These are phyloP conservation scores for Zygosaccharomyces pseudobailii DNA, from an alignment of 1,139 yeast species.

Conservation along the genomic window DNA sequence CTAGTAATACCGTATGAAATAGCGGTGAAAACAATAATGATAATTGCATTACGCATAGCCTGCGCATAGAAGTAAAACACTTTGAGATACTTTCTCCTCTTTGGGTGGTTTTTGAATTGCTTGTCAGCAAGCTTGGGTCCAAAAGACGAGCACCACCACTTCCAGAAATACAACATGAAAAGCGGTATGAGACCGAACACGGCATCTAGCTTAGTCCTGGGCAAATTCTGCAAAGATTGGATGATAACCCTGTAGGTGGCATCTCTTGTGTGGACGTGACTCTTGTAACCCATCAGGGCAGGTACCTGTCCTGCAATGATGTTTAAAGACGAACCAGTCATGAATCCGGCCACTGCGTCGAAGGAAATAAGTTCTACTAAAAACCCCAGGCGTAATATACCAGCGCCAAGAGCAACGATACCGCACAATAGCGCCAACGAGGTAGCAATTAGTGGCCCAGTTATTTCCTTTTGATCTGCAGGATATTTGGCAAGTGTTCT, in stretches of 20 bases:
- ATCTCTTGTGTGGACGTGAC: constrained; percentile 63
- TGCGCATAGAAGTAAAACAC: constrained; percentile 52
- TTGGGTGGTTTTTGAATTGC: constrained; percentile 33
- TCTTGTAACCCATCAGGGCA: constrained; percentile 70
- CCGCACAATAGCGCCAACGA: constrained; percentile 79
- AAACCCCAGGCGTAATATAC: constrained; percentile 79
- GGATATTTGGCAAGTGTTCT: constrained; percentile 50
- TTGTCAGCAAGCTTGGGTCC: constrained; percentile 50
- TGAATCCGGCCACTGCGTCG: constrained; percentile 93
- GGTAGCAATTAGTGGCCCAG: constrained; percentile 72
- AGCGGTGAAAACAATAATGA: constrained; percentile 71
- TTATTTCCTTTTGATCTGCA: constrained; percentile 27
- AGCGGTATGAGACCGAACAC: constrained; percentile 82
- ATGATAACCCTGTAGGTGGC: constrained; percentile 68
- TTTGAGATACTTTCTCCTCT: constrained; percentile 41
- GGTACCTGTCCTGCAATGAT: constrained; percentile 86
- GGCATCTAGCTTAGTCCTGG: constrained; percentile 67
- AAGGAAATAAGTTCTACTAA: constrained; percentile 82
- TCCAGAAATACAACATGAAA: constrained; percentile 64
- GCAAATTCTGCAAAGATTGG: constrained; percentile 66
- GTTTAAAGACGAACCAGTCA: constrained; percentile 88
- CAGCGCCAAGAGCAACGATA: constrained; percentile 75
- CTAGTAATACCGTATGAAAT: constrained; percentile 61
- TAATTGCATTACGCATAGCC: constrained; percentile 76
- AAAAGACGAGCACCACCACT: constrained; percentile 48